Base-by-base conservation (phyloP, 306 rosid species). In the Cicer chorassanicum region DNA sequence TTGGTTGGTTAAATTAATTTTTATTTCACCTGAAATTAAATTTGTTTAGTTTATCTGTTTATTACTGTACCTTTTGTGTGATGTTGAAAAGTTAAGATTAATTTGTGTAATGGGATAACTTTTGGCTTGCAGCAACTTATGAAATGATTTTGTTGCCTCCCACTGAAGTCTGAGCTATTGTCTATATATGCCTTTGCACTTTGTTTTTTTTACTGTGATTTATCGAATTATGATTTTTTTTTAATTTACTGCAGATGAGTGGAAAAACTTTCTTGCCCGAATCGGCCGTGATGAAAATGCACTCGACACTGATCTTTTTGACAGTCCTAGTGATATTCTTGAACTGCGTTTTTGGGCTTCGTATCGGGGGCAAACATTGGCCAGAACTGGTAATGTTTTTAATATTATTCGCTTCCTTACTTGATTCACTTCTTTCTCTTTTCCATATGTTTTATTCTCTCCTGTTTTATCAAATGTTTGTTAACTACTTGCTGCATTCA, bases 321-420 rank as follows among this genome's bases (percentile, higher is more conserved):
- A 85, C 59, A 87, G 75, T 75, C 38, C 91, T 14, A 80, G 62
- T 75, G 98, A 94, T 75, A 88, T 88, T 67, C 92, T 94, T 79
- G 97, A 92, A 79, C 86, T 91, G 74, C 94, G 97, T 18, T 88
- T 91, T 85, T 94, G 98, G 98, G 98, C 96, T 45, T 91, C 97
- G 38, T 94, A 91, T 76, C 84, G 98, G n/a, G 98, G 89, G 57
- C 98, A 94, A 84, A 94, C 98, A 43, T 85, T 94, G 79, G 93
- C 97, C 65, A 90, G 98, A 87, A 94, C 98, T 55, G 98, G 98
- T 94, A 85, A 67, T 79, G 50, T 14, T 77, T 73, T 51, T 19
- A 24, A 36, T 39, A 21, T 9, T 12, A 63, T 68, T 67, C 50
- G 60, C 53, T 24, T 15, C 42, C 34, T 8, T 82, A 42, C 73